Evolutionary conservation across 2,329 filamentous ascomycete species (phyloP).

Genomic region (Talaromyces atroroseus): DNA sequence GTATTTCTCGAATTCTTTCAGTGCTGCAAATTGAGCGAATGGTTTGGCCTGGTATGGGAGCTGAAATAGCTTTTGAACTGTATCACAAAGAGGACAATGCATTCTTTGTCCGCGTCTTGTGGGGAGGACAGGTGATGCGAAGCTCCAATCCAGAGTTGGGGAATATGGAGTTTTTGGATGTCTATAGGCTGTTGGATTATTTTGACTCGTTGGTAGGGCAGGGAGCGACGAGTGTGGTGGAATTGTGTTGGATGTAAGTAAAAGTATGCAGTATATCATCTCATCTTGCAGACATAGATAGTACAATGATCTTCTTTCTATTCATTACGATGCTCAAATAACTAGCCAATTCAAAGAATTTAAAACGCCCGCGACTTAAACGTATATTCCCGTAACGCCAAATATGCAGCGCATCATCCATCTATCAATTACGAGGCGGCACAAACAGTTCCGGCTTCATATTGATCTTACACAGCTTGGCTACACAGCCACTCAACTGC

Average conservation of each 20-base stretch:
- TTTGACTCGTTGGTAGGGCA: slow-evolving; percentile 65
- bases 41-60: slow-evolving; percentile 82
- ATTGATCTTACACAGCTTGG: slow-evolving; percentile 86
- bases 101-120: slow-evolving; percentile 61
- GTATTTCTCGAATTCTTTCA: slow-evolving; percentile 60
- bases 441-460: slow-evolving; percentile 85
- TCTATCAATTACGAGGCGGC: slow-evolving; percentile 24
- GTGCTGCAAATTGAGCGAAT: slow-evolving; percentile 68
- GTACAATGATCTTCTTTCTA: too few relatives aligned
- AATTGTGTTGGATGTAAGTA: background rate
- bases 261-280: background rate
- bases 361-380: background rate
- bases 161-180: slow-evolving; percentile 63
- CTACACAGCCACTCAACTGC: slow-evolving; percentile 88
- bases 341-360: too few relatives aligned
- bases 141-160: slow-evolving; percentile 67
- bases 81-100: slow-evolving; percentile 43
- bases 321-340: too few relatives aligned
- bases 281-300: background rate
- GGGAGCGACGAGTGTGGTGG: slow-evolving; percentile 28
- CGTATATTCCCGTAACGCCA: slow-evolving; percentile 4
- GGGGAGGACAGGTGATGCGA: slow-evolving; percentile 60
- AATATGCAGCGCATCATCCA: slow-evolving; percentile 1
- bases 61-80: slow-evolving; percentile 72
- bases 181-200: slow-evolving; percentile 61